Base-by-base conservation (phyloP, 2,329 filamentous ascomycete genomes). In the Knoxdaviesia proteae region DNA sequence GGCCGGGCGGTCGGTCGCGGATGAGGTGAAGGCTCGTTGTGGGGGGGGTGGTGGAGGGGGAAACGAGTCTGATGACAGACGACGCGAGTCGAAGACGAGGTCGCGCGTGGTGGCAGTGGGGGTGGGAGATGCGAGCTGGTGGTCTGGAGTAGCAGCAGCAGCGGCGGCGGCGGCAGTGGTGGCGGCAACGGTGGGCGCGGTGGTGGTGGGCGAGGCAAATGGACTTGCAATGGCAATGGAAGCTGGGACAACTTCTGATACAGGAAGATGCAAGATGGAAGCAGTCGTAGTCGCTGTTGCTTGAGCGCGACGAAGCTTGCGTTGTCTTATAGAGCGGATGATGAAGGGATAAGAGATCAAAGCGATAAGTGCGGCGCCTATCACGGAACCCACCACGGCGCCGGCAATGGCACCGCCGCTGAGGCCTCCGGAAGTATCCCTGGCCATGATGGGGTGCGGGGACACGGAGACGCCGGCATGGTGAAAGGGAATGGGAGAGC, bases 401-500 rank as follows among this genome's bases (percentile, higher is more conserved):
- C 74, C 75, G 1, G 69, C 72, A 32, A 78, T 75, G 2, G 67
- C 68, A 5, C 71, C 71, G 0, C 54, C 46, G 10, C 52, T 53
- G 29, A 60, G 48, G 37, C 42, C 41, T 9, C 47, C 20, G 20
- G 20, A 20, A 2, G 3, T 3, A 20, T 20, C 20, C 20, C 20
- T 20, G 20, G 20, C 20, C 20, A 20, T 20, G 20, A 20, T 20
- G 20, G 20, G 3, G 20, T 2, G 20, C 2, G 20, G 20, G 20
- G 20, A 20, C 20, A 20, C 20, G 20, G 20, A 20, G 20, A 20
- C 20, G 20, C 20, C 20, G 20, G 3, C 20, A 20, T 20, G 20
- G 20, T 20, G 20, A 20, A 20, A 20, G 20, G 20, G 20, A 20
- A 20, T 20, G 20, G 20, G 20, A 20, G 20, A 20, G 20, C 20